Percentiles rank a stretch among this genome's conserved stretches.
Conservation (phyloP, 768 basidiomycete species). For the Russula earlei region DNA sequence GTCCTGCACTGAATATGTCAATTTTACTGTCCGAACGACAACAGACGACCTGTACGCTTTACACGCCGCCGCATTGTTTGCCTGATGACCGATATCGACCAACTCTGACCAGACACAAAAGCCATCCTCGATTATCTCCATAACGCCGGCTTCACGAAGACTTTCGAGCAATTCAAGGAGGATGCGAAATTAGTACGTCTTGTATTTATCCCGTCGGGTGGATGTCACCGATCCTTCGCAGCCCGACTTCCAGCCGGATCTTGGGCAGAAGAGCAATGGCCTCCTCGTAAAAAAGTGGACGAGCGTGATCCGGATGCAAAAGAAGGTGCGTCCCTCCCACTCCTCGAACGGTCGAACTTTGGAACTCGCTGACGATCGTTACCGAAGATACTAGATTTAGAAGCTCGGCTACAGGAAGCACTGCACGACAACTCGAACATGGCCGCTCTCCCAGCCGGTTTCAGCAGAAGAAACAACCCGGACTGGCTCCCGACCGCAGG, state of each 20-base stretch:
- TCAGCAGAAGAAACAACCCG: slow-evolving; percentile 30
- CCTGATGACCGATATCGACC: background rate
- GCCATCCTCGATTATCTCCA: slow-evolving; percentile 31
- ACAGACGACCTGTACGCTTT: slow-evolving; percentile 13
- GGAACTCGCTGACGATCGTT: background rate
- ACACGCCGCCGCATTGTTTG: background rate
- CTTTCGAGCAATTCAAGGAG: slow-evolving; percentile 27
- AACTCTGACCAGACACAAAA: slow-evolving; percentile 25
- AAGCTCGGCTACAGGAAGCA: slow-evolving; percentile 42
- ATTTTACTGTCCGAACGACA: slow-evolving; percentile 16
- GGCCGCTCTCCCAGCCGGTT: slow-evolving; percentile 25
- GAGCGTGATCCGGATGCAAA: slow-evolving; percentile 22
- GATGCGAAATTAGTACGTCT: slow-evolving; percentile 20
- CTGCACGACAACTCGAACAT: slow-evolving; percentile 36
- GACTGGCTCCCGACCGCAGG: slow-evolving; percentile 46
- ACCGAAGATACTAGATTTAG: slow-evolving; percentile 51
- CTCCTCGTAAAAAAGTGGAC: slow-evolving; percentile 22
- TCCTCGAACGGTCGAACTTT: background rate
- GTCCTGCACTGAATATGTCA: slow-evolving; percentile 1
- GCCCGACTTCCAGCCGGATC: slow-evolving; percentile 27
- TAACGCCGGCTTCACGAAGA: slow-evolving; percentile 27
- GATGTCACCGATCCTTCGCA: slow-evolving; percentile 12
- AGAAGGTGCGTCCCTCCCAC: slow-evolving; percentile 15
- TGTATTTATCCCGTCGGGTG: background rate
- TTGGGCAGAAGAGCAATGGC: slow-evolving; percentile 20